Conservation (phyloP, 2,329 filamentous ascomycete genomes). For the Pseudocercospora macadamiae region DNA sequence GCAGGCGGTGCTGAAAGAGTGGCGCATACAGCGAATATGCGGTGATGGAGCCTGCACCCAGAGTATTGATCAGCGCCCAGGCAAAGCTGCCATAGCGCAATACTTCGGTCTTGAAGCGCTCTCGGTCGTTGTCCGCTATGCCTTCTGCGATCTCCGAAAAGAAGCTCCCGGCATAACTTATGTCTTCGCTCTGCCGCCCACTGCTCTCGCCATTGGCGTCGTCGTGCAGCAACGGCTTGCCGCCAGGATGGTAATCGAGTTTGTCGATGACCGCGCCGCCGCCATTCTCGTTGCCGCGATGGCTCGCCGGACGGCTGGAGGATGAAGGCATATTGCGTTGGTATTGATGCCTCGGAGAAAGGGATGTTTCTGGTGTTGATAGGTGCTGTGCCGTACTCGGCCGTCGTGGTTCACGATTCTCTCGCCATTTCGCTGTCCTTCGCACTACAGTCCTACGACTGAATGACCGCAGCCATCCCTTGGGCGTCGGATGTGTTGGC, state of each 20-base stretch:
- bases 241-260: constrained; percentile 51
- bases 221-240: constrained; percentile 46
- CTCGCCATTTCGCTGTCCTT: background rate
- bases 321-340: constrained; percentile 20
- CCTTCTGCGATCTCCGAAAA: constrained; percentile 64
- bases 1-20: constrained; percentile 81
- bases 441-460: background rate
- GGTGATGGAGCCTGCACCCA: constrained; percentile 89
- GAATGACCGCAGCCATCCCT: background rate
- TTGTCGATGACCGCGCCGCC: constrained; percentile 48
- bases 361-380: background rate
- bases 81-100: constrained; percentile 60
- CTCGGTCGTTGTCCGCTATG: constrained; percentile 61
- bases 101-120: constrained; percentile 56
- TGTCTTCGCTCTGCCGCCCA: constrained; percentile 44
- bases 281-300: constrained; percentile 22
- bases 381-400: background rate
- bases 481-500: background rate
- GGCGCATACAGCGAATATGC: constrained; percentile 94
- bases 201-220: constrained; percentile 29
- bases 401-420: background rate
- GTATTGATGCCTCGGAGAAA: background rate
- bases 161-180: constrained; percentile 56
- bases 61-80: constrained; percentile 64
- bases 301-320: constrained; percentile 25